phyloP scores from a whole-genome alignment of 306 rosid species.

The Carpinus viminea region DNA sequence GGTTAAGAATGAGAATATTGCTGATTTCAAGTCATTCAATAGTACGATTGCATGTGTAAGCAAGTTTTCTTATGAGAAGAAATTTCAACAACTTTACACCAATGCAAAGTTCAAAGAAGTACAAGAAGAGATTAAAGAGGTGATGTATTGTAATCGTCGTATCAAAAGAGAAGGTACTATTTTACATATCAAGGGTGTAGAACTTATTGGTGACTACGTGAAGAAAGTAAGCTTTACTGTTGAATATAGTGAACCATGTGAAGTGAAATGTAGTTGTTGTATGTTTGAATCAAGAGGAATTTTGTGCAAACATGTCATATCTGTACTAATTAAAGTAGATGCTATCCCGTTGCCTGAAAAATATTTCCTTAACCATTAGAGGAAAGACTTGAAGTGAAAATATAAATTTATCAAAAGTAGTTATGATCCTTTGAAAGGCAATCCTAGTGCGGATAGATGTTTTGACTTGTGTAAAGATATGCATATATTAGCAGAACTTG shows the following conservation, averaged over 20 bases:
- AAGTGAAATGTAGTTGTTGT: slow-evolving; percentile 16
- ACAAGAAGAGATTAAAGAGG: too few species aligned
- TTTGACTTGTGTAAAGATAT: background rate
- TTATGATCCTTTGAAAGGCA: slow-evolving; percentile 18
- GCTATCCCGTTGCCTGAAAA: slow-evolving; percentile 2
- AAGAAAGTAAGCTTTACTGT: slow-evolving; percentile 5
- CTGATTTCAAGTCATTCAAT: too few species aligned
- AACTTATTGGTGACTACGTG: background rate
- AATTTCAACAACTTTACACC: too few species aligned
- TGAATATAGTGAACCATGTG: background rate
- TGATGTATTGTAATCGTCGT: background rate
- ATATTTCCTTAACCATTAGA: slow-evolving; percentile 19
- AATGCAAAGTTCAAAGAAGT: too few species aligned
- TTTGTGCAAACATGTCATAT: slow-evolving; percentile 14
- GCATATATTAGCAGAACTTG: background rate
- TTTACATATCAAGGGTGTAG: background rate
- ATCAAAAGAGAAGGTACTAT: background rate
- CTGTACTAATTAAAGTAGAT: slow-evolving; percentile 2
- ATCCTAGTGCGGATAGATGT: slow-evolving; percentile 9
- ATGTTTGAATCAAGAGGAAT: slow-evolving; percentile 25
- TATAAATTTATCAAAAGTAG: slow-evolving; percentile 1
- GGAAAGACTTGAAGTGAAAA: slow-evolving; percentile 15
- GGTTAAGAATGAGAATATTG: too few species aligned
- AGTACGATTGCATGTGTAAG: too few species aligned
- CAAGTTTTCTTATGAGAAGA: too few species aligned